These are phyloP conservation scores for Leishmania arabica DNA, from an alignment of 208 protist species.

Conservation along the genomic window DNA sequence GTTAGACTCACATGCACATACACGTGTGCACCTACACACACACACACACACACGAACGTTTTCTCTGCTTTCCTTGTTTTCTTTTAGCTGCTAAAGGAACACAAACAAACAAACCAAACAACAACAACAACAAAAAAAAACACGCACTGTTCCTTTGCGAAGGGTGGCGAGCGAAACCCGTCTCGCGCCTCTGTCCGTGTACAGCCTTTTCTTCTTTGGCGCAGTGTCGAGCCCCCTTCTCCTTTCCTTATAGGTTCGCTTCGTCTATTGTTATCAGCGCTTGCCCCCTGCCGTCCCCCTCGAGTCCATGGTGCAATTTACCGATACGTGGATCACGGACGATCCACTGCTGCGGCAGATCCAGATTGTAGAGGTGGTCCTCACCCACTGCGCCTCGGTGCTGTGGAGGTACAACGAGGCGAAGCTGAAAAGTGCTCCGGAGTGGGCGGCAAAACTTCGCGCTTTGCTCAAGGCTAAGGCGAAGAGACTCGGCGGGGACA, in stretches of 20 bases:
- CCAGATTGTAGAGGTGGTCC: slow-evolving; percentile 58
- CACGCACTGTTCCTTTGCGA: neutral
- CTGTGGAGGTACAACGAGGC: slow-evolving; percentile 45
- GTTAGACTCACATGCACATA: neutral
- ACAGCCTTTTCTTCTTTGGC: neutral
- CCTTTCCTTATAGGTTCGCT: neutral
- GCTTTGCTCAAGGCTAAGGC: slow-evolving; percentile 26
- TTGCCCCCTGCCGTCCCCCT: neutral
- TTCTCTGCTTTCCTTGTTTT: neutral
- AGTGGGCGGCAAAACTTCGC: slow-evolving; percentile 43
- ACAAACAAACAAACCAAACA: too few relatives aligned
- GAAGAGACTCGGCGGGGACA: neutral
- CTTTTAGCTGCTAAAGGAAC: too few relatives aligned
- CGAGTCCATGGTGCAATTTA: slow-evolving; percentile 22
- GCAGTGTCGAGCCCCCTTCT: neutral
- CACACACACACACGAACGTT: too few relatives aligned
- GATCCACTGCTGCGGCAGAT: slow-evolving; percentile 51
- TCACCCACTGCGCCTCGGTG: slow-evolving; percentile 53
- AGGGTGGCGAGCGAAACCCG: neutral
- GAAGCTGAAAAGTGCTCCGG: slow-evolving; percentile 29
- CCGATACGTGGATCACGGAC: slow-evolving; percentile 54
- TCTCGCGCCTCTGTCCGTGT: neutral
- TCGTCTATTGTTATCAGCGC: neutral
- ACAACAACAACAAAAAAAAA: too few relatives aligned
- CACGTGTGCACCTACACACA: neutral